Evolutionary conservation across 192 early-diverging fungal genomes (phyloP).

Genomic region (Coemansia sp.): DNA sequence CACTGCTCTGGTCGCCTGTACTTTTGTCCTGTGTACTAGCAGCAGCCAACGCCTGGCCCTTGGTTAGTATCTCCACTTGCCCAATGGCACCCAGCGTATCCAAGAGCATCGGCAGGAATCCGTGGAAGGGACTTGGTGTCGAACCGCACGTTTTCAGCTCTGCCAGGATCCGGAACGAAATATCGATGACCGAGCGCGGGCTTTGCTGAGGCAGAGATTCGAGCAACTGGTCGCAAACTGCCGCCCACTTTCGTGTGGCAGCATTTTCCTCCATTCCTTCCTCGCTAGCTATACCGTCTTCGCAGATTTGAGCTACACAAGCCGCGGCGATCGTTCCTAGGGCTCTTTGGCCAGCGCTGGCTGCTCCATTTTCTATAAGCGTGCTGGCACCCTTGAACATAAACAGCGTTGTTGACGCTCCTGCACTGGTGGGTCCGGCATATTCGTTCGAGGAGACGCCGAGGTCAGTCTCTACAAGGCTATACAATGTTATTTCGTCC

Average conservation of each 20-base stretch:
- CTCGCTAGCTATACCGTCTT: conserved; percentile 20
- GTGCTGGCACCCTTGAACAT: conserved; percentile 37
- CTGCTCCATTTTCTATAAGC: conserved; percentile 21
- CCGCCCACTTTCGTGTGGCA: conserved; percentile 15
- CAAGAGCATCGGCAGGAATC: conserved; percentile 39
- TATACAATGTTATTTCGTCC: conserved; percentile 21
- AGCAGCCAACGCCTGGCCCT: conserved; percentile 4
- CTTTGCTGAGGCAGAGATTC: conserved; percentile 34
- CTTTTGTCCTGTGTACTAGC: background rate
- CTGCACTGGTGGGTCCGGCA: background rate
- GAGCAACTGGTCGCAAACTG: conserved; percentile 30
- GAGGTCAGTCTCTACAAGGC: conserved; percentile 30
- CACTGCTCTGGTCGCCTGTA: background rate
- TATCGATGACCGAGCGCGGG: conserved; percentile 33
- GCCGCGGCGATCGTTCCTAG: conserved; percentile 22
- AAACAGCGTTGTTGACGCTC: background rate
- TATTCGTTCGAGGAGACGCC: background rate
- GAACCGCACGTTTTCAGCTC: conserved; percentile 45
- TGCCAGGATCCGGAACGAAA: conserved; percentile 41
- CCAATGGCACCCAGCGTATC: conserved; percentile 47
- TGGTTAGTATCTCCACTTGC: conserved; percentile 29
- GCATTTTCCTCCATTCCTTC: background rate
- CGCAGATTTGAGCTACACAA: conserved; percentile 47
- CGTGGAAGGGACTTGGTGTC: conserved; percentile 12
- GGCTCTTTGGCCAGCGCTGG: background rate